These are phyloP conservation scores for Platanthera zijinensis DNA, from an alignment of 106 monocot species.

Conservation along the genomic window DNA sequence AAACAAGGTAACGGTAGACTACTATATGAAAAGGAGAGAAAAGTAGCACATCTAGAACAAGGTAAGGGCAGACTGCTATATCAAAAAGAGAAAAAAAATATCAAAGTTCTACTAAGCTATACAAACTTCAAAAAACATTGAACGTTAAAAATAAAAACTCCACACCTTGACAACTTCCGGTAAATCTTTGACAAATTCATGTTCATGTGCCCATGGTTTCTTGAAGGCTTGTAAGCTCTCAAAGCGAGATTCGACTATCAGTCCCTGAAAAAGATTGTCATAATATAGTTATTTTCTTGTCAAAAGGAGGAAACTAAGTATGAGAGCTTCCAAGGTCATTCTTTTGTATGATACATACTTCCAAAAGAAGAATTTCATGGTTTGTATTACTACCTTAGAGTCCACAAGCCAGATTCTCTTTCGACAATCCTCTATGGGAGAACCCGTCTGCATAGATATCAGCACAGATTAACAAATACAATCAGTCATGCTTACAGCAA, in stretches of 20 bases:
- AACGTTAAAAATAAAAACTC: background rate
- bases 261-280: constrained; percentile 35
- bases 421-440: constrained; percentile 56
- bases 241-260: constrained; percentile 62
- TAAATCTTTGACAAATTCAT: constrained; percentile 52
- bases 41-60: too few relatives aligned
- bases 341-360: too few relatives aligned
- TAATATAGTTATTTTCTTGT: background rate
- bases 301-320: background rate
- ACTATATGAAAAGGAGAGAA: too few relatives aligned
- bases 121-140: background rate
- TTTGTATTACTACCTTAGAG: constrained; percentile 52
- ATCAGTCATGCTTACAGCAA: too few relatives aligned
- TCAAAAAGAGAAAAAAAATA: too few relatives aligned
- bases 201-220: constrained; percentile 84
- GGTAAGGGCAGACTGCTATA: too few relatives aligned
- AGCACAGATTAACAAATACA: background rate
- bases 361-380: too few relatives aligned
- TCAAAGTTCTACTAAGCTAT: background rate
- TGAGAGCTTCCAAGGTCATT: too few relatives aligned
- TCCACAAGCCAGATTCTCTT: constrained; percentile 94
- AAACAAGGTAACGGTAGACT: too few relatives aligned
- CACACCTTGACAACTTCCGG: constrained; percentile 64
- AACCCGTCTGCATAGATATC: constrained; percentile 34
- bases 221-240: constrained; percentile 68